Evolutionary conservation across 352 stramenopile species (phyloP).

Genomic region (Phytophthora tubulina): DNA sequence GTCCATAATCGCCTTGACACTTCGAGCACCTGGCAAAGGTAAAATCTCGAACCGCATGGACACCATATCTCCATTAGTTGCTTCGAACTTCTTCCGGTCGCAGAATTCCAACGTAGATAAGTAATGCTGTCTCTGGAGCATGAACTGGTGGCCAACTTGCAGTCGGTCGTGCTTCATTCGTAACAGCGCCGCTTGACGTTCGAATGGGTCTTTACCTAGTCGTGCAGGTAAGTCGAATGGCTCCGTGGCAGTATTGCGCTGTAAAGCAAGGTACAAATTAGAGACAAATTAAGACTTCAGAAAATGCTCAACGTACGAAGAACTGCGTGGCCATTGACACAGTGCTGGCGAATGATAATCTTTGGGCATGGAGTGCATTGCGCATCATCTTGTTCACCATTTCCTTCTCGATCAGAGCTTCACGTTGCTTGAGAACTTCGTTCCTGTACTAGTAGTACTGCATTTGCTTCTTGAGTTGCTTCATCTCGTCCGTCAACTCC

Average conservation of each 20-base stretch:
- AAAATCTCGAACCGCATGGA: constrained; percentile 52
- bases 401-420: constrained; percentile 30
- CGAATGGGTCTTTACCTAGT: constrained; percentile 25
- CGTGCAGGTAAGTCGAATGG: constrained; percentile 42
- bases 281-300: background rate
- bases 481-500: constrained; percentile 29
- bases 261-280: constrained; percentile 1
- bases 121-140: constrained; percentile 35
- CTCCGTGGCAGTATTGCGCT: constrained; percentile 29
- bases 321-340: constrained; percentile 41
- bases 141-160: constrained; percentile 41
- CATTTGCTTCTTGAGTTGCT: constrained; percentile 36
- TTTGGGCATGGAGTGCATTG: constrained; percentile 26
- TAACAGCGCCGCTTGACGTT: constrained; percentile 30
- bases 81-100: constrained; percentile 55
- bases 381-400: constrained; percentile 32
- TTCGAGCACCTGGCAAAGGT: constrained; percentile 46
- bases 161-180: constrained; percentile 43
- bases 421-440: constrained; percentile 17
- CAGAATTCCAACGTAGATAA: constrained; percentile 42
- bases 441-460: constrained; percentile 16
- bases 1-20: constrained; percentile 50
- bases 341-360: constrained; percentile 36
- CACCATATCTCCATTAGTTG: constrained; percentile 42
- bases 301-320: constrained; percentile 30